A percentile compares a stretch with the other conserved stretches of the same genome.
phyloP scores from a whole-genome alignment of 805 yeast species.

The Blastobotrys peoriensis region DNA sequence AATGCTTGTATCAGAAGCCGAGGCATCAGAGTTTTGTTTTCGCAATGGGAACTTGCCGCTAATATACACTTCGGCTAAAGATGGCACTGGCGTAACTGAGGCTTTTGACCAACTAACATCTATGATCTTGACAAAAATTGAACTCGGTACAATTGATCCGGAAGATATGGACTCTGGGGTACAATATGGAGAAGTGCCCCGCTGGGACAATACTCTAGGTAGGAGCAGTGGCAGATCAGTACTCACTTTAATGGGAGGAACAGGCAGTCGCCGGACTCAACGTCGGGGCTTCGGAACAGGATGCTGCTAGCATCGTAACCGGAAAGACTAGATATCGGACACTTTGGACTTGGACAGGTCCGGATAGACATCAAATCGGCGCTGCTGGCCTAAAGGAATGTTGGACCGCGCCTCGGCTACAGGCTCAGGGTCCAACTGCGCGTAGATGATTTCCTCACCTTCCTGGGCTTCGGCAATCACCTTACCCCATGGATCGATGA shows the following conservation, averaged over 20 bases:
- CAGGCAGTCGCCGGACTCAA: background rate
- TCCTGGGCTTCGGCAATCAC: slow-evolving; percentile 72
- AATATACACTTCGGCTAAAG: slow-evolving; percentile 36
- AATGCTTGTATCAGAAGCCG: slow-evolving; percentile 29
- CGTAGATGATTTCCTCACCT: slow-evolving; percentile 68
- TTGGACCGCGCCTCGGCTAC: slow-evolving; percentile 54
- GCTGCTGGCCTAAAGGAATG: slow-evolving; percentile 64
- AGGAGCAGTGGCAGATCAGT: background rate
- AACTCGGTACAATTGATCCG: slow-evolving; percentile 43
- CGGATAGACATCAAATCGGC: slow-evolving; percentile 61
- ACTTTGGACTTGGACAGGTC: slow-evolving; percentile 33
- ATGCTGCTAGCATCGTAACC: too few relatives aligned
- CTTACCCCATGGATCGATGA: slow-evolving; percentile 87
- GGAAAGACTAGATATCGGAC: slow-evolving; percentile 15
- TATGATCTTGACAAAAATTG: slow-evolving; percentile 41
- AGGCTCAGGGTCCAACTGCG: slow-evolving; percentile 59
- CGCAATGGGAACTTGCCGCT: slow-evolving; percentile 34
- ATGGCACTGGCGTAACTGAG: slow-evolving; percentile 38
- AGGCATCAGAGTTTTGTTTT: slow-evolving; percentile 31
- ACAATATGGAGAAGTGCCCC: slow-evolving; percentile 44
- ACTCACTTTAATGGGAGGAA: background rate
- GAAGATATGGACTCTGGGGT: slow-evolving; percentile 43
- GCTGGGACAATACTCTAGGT: slow-evolving; percentile 26
- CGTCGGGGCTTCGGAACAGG: too few relatives aligned
- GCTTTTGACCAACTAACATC: slow-evolving; percentile 36